Evolutionary conservation across 2,329 filamentous ascomycete species (phyloP).

Genomic region (Fusarium torreyae): DNA sequence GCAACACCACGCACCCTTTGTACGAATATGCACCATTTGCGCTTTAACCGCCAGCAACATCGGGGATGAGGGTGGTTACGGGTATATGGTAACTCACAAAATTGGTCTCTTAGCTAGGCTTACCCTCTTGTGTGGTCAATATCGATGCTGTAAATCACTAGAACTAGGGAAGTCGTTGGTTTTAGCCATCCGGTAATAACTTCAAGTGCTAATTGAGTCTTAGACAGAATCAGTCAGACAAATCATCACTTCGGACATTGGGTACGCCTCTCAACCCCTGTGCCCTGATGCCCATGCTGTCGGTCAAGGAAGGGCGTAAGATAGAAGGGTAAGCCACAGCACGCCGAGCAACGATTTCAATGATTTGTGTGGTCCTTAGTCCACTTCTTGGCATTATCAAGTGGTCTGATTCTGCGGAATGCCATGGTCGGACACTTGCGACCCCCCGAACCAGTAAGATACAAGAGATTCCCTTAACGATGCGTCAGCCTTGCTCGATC

Average conservation of each 20-base stretch:
- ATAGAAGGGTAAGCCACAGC: slow-evolving; percentile 45
- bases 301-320: slow-evolving; percentile 39
- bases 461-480: slow-evolving; percentile 13
- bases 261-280: background rate
- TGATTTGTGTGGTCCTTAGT: slow-evolving; percentile 19
- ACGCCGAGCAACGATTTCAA: slow-evolving; percentile 39
- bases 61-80: background rate
- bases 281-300: slow-evolving; percentile 12
- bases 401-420: slow-evolving; percentile 47
- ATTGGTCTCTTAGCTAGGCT: background rate
- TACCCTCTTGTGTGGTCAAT: background rate
- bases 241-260: slow-evolving; percentile 1
- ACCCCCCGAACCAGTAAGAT: slow-evolving; percentile 36
- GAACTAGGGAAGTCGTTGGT: background rate
- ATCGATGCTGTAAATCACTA: background rate
- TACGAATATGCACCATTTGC: slow-evolving; percentile 7
- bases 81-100: background rate
- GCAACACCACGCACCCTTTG: background rate
- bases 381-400: slow-evolving; percentile 33
- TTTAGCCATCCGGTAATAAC: slow-evolving; percentile 5
- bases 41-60: slow-evolving; percentile 12
- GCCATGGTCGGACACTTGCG: slow-evolving; percentile 32
- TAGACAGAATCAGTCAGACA: slow-evolving; percentile 7
- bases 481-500: slow-evolving; percentile 32
- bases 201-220: slow-evolving; percentile 6